Evolutionary conservation across 106 monocot species (phyloP), one percentile per base, ranked within the genome.

Genomic region (Posidonia australis): DNA sequence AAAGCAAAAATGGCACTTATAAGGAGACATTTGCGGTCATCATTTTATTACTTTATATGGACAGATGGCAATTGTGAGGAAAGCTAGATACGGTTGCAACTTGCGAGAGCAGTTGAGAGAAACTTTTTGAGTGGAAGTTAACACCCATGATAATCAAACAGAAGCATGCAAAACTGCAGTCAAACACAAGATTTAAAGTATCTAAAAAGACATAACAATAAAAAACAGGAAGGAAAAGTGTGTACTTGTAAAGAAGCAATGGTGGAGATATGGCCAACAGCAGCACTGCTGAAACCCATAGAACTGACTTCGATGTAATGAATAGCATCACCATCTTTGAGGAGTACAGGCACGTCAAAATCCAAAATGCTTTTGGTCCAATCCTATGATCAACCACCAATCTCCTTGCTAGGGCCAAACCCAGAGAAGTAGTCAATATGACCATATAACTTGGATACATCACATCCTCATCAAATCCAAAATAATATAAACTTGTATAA

Each of bases 361-460:
- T 74, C 96, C 96, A 98, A 51, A 80, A 80, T 69, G 96, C 67
- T 83, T 91, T 90, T 32, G 81, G 71, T 23, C 96, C 96, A 74
- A 98, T 77, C 36, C 82, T 66, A 42, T 66, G 75, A 70, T 98
- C 96, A 36, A 70, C 70, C 61, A 68, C 70, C 71, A 90, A 70
- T 65, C 72, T 98, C 60, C 83, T 81, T 32, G 81, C 76, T 30
- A 98, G 36, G 72, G 80, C 91, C 48, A 98, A 62, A 42, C 96
- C 96, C 70, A 98, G 62, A 58, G 83, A 78, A 44, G 84, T 87
- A 0, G 96, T 98, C 51, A 61, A 46, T 57, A 98, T 22, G 54
- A 98, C 91, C 87, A 90, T 87, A 67, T 98, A 98, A 70, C 85
- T 91, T 22, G 96, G 96, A 74, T 91, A 98, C 76, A 98, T 84